Base-by-base conservation (phyloP, 208 protist species). In the Crithidia mellificae region DNA sequence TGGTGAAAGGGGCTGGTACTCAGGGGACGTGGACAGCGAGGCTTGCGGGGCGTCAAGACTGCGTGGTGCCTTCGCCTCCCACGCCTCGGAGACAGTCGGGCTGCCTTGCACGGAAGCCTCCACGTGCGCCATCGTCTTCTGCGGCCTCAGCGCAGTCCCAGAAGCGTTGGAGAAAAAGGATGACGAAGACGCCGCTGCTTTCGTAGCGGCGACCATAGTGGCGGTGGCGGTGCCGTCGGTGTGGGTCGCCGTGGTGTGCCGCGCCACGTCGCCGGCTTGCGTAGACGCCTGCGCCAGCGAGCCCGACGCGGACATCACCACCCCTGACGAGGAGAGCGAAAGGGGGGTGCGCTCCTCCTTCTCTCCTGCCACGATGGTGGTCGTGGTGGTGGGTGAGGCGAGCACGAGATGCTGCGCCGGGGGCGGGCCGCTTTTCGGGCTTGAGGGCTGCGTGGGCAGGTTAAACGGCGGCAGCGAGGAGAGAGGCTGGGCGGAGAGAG, bases 401-500 rank as follows among this genome's bases (percentile, higher is more conserved):
- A 49, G 43, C 6, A 6, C 19, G 19, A 49, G 43, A 49, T 22
- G 43, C 12, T 29, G 55, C 20, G 12, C 9, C 20, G 29, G 32
- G 14, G 55, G 38, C 38, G 47, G 14, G 8, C 36, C 38, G 29
- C 55, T 6, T 20, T 49, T 38, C 41, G 43, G 56, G 30, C 56
- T 49, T 6, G 43, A 34, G 24, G 41, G 56, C 41, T 51, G 43
- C 25, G 56, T 51, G 0, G 56, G 56, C 12, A 63, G 25, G n/a
- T 39, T 50, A n/a, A 47, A 64, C 2, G 58, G 44, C 27, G 58
- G 41, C 41, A 34, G 43, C 32, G 54, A 61, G 11, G 38, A 47
- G 4, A 9, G 38, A 7, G 20, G 38, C 0, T 4, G 38, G 20
- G 29, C 34, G 6, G 22, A 30, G 25, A 3, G 27, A 24, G 56